Conservation (phyloP, 345 rosid species). For the Aethionema arabicum region DNA sequence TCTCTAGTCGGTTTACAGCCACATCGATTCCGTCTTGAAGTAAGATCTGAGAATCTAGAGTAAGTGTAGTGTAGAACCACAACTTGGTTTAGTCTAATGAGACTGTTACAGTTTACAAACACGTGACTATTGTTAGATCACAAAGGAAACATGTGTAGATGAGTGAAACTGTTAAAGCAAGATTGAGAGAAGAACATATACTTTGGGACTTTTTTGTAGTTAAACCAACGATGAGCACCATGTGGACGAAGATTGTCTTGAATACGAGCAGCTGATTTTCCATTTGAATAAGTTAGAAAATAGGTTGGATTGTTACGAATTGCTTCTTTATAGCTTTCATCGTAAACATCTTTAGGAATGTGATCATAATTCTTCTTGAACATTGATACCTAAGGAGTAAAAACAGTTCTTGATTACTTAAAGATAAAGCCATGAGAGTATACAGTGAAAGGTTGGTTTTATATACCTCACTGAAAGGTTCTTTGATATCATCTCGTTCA, state of each 20-base stretch:
- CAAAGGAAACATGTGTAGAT: neutral
- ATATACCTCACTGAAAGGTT: slow-evolving; percentile 85
- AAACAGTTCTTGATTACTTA: neutral
- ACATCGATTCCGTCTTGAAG: slow-evolving; percentile 89
- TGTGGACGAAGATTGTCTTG: slow-evolving; percentile 93
- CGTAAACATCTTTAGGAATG: slow-evolving; percentile 77
- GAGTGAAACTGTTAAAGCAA: neutral
- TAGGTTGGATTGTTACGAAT: slow-evolving; percentile 84
- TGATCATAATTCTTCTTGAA: slow-evolving; percentile 86
- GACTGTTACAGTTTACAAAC: slow-evolving; percentile 42
- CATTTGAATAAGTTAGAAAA: slow-evolving; percentile 88
- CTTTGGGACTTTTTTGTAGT: slow-evolving; percentile 73
- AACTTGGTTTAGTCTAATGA: slow-evolving; percentile 65
- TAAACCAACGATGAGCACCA: slow-evolving; percentile 98
- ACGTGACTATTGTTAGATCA: slow-evolving; percentile 5
- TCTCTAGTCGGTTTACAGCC: slow-evolving; percentile 92
- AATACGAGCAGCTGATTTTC: slow-evolving; percentile 90
- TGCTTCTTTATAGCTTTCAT: slow-evolving; percentile 71
- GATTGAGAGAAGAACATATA: slow-evolving; percentile 32
- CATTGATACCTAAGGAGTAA: slow-evolving; percentile 65
- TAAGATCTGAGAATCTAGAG: slow-evolving; percentile 79
- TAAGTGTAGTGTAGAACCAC: slow-evolving; percentile 86
- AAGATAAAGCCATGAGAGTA: neutral
- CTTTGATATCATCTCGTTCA: slow-evolving; percentile 77
- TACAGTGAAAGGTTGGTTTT: neutral